Base-by-base conservation (phyloP, 306 rosid genomes). In the Casuarina cunninghamiana region DNA sequence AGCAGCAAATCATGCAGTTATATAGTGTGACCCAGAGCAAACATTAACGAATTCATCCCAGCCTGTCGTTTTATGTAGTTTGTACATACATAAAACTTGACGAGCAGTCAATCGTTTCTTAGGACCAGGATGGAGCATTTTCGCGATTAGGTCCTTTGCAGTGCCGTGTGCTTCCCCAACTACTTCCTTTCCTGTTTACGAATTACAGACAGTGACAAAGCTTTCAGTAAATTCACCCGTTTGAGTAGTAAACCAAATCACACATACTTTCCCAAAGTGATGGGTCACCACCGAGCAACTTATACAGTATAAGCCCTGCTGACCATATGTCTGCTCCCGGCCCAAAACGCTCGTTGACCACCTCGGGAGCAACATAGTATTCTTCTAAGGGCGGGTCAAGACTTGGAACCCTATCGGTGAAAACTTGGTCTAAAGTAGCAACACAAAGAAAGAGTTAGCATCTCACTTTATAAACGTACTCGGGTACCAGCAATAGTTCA, bases 261-360 rank as follows among this genome's bases (percentile, higher is more conserved):
- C 0, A 21, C 74, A 69, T 82, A 93, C 97, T 97, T 79, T 97
- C 93, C 97, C 98, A 93, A 83, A 91, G 90, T 15, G 98, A 97
- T 0, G 98, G 97, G 77, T 91, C 98, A 3, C 98, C 98, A 82
- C 98, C 91, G 53, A 93, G 92, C 86, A 93, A 78, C 71, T 91
- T 93, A 80, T 93, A 93, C 35, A 93, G 86, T 77, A 93, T 93
- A 85, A 90, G 96, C 46, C 98, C 98, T 0, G 98, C 97, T 15
- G 98, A 89, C 98, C 98, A 93, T 11, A 93, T 97, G 77, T 93
- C 98, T 41, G 96, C 95, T 83, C 91, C 97, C 19, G 90, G 97
- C 26, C 98, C 98, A 85, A 91, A 93, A 81, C 88, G 89, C 91
- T 91, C 91, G 62, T 90, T 92, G 74, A 91, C 96, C 83, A 93